Conservation (phyloP, 2,329 filamentous ascomycete genomes). For the Clonostachys byssicola region DNA sequence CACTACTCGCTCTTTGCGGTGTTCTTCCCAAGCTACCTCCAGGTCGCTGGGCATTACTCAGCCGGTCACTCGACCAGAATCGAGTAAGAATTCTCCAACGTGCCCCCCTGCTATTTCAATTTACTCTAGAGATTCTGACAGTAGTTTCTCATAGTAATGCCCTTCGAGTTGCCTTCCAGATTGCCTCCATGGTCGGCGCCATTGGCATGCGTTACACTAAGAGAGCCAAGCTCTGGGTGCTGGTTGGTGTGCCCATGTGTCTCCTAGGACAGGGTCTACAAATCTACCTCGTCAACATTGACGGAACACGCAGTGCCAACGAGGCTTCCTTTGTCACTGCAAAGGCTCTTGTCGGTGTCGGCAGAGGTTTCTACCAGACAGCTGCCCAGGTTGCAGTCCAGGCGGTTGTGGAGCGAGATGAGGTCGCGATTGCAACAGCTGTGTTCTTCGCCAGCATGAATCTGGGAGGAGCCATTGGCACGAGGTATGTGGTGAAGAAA, state of each 20-base stretch:
- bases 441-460: constrained; percentile 28
- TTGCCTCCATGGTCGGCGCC: constrained; percentile 24
- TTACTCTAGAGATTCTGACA: background rate
- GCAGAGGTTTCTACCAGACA: constrained; percentile 24
- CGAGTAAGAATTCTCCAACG: constrained; percentile 13
- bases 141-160: constrained; percentile 11
- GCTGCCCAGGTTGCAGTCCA: constrained; percentile 24
- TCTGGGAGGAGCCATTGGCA: constrained; percentile 20
- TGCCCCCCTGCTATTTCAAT: rapidly evolving
- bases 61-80: constrained; percentile 28
- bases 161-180: constrained; percentile 26
- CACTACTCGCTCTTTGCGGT: constrained; percentile 30
- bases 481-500: constrained; percentile 8
- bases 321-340: constrained; percentile 26
- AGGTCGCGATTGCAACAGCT: constrained; percentile 27
- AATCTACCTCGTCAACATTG: constrained; percentile 19
- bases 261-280: constrained; percentile 25
- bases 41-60: constrained; percentile 27
- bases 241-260: constrained; percentile 21
- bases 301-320: constrained; percentile 14
- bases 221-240: constrained; percentile 22
- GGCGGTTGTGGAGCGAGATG: constrained; percentile 21
- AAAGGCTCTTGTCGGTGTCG: constrained; percentile 25
- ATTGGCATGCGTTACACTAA: constrained; percentile 28
- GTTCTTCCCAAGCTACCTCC: constrained; percentile 33